These are phyloP conservation scores for Tulasnella sp. DNA, from an alignment of 768 basidiomycete species.

Conservation along the genomic window DNA sequence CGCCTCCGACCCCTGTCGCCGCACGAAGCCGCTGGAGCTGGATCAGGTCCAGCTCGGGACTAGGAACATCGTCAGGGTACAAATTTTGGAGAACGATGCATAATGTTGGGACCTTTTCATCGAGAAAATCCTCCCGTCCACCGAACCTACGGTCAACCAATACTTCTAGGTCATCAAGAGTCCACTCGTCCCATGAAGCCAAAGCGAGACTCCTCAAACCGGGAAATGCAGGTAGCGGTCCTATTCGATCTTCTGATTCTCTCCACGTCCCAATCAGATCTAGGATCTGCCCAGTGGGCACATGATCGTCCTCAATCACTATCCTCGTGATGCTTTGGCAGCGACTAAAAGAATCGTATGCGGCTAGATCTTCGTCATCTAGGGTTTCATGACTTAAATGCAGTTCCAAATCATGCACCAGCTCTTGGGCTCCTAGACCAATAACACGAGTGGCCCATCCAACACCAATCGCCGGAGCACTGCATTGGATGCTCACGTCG, in stretches of 20 bases:
- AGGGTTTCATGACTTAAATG: not conserved
- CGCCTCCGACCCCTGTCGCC: not conserved
- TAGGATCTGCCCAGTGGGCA: not conserved
- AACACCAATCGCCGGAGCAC: not conserved
- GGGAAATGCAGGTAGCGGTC: not conserved
- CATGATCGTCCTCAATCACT: not conserved
- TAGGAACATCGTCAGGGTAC: too few species aligned
- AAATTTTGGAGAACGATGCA: not conserved
- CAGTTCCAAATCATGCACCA: not conserved
- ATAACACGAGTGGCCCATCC: not conserved
- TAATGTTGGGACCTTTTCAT: not conserved
- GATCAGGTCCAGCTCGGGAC: not conserved
- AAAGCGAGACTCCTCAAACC: not conserved
- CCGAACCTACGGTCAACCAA: not conserved
- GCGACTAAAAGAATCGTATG: not conserved
- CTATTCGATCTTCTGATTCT: not conserved
- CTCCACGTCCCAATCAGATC: not conserved
- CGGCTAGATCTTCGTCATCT: not conserved
- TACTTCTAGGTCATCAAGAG: not conserved
- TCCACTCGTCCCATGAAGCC: not conserved
- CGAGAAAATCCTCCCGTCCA: not conserved
- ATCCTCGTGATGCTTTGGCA: not conserved
- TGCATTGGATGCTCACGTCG: not conserved
- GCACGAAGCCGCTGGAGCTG: not conserved
- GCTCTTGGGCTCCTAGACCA: not conserved